Evolutionary conservation across 805 yeast genomes (phyloP).

Genomic region (Yamadazyma ubonensis): DNA sequence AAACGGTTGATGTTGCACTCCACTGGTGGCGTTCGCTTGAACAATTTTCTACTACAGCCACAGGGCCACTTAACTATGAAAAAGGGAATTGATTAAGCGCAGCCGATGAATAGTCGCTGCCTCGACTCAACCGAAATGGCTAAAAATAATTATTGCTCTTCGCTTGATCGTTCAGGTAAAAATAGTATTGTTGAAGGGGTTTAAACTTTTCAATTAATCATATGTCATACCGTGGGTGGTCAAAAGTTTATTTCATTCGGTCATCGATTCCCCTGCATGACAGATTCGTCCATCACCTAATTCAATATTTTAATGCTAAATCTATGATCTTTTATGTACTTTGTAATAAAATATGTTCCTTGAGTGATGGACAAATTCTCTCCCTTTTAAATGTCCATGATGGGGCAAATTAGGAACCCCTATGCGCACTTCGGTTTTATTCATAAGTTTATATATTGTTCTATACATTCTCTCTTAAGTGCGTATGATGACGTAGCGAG

Average conservation of each 20-base stretch:
- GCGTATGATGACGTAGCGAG: neutral
- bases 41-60: conserved; percentile 1
- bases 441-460: conserved; percentile 2
- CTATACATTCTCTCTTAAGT: conserved; percentile 1
- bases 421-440: neutral
- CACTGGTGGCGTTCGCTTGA: neutral
- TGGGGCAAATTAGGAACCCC: neutral
- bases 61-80: neutral
- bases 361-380: too few relatives aligned
- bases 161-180: neutral
- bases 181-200: neutral
- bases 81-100: neutral
- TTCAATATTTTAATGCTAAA: too few relatives aligned
- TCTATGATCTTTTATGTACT: too few relatives aligned
- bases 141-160: neutral
- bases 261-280: too few relatives aligned
- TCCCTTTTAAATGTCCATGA: neutral
- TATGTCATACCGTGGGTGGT: too few relatives aligned
- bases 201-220: too few relatives aligned
- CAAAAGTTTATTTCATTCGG: too few relatives aligned
- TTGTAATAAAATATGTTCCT: too few relatives aligned
- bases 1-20: conserved; percentile 4
- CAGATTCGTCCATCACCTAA: too few relatives aligned
- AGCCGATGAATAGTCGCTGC: neutral
- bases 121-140: neutral